Evolutionary conservation across 1,284 basidiomycete genomes (phyloP), one percentile per base, ranked within the genome.

Genomic region (Puccinia sorghi): DNA sequence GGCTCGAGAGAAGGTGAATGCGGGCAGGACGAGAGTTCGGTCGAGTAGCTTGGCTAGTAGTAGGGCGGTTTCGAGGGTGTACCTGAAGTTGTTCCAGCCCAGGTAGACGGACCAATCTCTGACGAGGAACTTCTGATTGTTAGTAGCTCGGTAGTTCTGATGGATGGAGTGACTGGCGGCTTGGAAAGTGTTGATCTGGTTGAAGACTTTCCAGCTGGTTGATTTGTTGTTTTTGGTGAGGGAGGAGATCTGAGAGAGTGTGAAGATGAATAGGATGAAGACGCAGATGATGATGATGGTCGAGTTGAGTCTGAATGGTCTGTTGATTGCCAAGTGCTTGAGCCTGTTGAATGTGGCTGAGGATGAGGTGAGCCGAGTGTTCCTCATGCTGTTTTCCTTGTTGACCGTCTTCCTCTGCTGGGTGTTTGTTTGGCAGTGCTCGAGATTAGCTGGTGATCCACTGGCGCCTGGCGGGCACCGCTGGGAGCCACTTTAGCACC

Each of bases 51-150:
- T 46, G 25, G 76, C 76, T 6, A 78, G 56, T 12, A 71, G 37
- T 25, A 78, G 43, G 17, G 56, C 76, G 15, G 76, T 71, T 69
- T 78, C 76, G 15, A 78, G 22, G 20, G 46, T 78, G 37, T 78
- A 78, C 37, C 76, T 66, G 41, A 71, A 59, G 32, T 78, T 78
- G 43, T 78, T 78, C 66, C 66, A 78, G 37, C 76, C 76, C 12
- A 78, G 39, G 46, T 69, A 69, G 32, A n/a, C 22, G 52, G 67
- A 56, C 76, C 76, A 78, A 43, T 78, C 76, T 37, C 76, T 32
- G 41, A 78, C 76, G 4, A 78, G 25, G 46, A 78, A 78, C 71
- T 54, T 71, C 41, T 66, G 41, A 70, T 27, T 57, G 46, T n/a
- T 22, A n/a, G 43, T 5, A 43, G 48, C 46, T 27, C 12, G 4